Base-by-base conservation (phyloP, 2,329 filamentous ascomycete species). In the Alternaria triticimaculans region DNA sequence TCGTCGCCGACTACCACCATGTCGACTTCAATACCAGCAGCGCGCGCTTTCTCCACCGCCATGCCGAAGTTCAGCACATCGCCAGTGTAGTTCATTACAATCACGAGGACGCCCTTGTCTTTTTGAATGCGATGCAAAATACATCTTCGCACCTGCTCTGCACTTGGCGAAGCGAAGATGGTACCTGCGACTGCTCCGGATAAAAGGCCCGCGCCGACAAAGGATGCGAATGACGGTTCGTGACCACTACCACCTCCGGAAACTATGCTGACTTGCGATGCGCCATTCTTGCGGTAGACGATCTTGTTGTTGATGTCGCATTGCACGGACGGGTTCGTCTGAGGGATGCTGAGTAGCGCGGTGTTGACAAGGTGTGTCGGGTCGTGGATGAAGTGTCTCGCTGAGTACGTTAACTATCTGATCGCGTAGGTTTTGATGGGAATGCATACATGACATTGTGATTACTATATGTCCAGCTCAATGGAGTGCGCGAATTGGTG, bases 1-100 rank as follows among this genome's bases (percentile, higher is more conserved):
- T 98, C 95, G 75, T 98, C 95, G 6, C 90, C 93, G 8, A 97
- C 93, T 9, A 97, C 91, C 10, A 97, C 89, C 91, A 97, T 97
- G 78, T 97, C 92, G 0, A 92, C 92, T 18, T 89, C 82, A 23
- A 93, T 81, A 0, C 93, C 94, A 0, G 89, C 88, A 2, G 93
- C 93, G 62, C 91, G 90, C 15, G 94, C 94, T 83, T 97, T 97
- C 80, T 97, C 95, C 9, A 96, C 92, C 1, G 91, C 94, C 87
- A 97, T 91, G 59, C 94, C 94, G 77, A 97, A 97, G 82, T 97
- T 96, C 70, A 97, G 86, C 58, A 97, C 79, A 65, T 85, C 84
- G 3, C 84, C 84, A 30, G 93, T 97, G 80, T 97, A 97, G 80
- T 97, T 97, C 92, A 97, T 97, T 28, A 97, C 92, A 6, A 94